phyloP scores from a whole-genome alignment of 2,329 filamentous ascomycete genomes.

The Colletotrichum camelliae region DNA sequence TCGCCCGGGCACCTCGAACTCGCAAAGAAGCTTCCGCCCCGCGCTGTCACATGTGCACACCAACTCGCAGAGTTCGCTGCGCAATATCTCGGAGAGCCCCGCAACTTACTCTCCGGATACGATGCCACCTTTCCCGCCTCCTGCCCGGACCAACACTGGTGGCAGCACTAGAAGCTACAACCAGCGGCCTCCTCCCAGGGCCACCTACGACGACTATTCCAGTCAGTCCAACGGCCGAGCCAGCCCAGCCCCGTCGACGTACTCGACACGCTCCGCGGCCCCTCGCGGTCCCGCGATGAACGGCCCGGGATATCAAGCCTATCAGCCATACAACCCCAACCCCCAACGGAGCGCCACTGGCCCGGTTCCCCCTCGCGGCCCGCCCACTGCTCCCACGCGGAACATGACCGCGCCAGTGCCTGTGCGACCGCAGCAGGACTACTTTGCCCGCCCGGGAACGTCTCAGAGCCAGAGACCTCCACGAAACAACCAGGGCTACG shows the following conservation, averaged over 20 bases:
- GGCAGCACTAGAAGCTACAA: neutral
- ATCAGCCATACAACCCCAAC: conserved; percentile 30
- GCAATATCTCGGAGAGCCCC: conserved; percentile 33
- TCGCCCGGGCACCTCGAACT: conserved; percentile 40
- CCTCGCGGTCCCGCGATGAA: conserved; percentile 15
- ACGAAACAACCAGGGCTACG: conserved; percentile 32
- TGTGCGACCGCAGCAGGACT: conserved; percentile 30
- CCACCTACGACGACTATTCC: conserved; percentile 23
- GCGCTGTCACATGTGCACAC: conserved; percentile 28
- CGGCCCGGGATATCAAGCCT: conserved; percentile 23
- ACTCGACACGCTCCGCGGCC: conserved; percentile 26
- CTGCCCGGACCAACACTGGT: conserved; percentile 33
- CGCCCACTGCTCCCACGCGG: conserved; percentile 43
- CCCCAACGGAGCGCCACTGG: conserved; percentile 44
- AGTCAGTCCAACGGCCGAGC: conserved; percentile 33
- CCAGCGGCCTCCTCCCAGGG: neutral
- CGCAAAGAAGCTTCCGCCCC: conserved; percentile 37
- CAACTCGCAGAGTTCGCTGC: conserved; percentile 16
- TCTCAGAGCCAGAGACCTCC: conserved; percentile 24
- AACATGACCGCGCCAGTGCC: conserved; percentile 50
- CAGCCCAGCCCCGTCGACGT: conserved; percentile 36
- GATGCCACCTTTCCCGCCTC: conserved; percentile 37
- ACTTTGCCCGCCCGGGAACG: conserved; percentile 31
- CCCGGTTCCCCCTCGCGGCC: conserved; percentile 36
- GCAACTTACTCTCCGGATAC: conserved; percentile 29